Evolutionary conservation across 2,329 filamentous ascomycete genomes (phyloP).

Genomic region (Botrytis tulipae): DNA sequence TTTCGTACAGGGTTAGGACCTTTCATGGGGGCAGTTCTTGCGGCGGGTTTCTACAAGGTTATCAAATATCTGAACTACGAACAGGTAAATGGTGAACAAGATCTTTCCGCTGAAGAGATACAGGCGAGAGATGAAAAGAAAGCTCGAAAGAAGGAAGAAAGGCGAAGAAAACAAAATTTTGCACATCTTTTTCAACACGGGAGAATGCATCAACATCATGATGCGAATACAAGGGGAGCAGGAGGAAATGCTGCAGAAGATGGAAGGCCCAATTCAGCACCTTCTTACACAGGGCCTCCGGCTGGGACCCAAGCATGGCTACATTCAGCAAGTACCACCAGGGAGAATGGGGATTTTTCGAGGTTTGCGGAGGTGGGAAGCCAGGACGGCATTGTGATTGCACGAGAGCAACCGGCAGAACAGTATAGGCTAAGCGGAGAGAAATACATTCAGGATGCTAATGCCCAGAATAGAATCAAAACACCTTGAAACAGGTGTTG

Average conservation of each 20-base stretch:
- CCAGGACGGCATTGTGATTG: neutral
- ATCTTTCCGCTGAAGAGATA: slow-evolving; percentile 8
- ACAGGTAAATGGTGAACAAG: slow-evolving; percentile 42
- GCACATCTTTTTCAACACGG: neutral
- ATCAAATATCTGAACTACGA: slow-evolving; percentile 52
- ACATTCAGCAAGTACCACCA: neutral
- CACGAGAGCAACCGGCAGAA: neutral
- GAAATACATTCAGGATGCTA: neutral
- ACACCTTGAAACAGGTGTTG: neutral
- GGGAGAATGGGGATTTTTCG: neutral
- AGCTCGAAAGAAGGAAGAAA: neutral
- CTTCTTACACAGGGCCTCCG: neutral
- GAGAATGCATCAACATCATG: neutral
- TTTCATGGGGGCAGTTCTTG: slow-evolving; percentile 48
- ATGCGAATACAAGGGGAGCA: neutral
- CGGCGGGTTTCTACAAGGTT: slow-evolving; percentile 48
- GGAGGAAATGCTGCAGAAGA: neutral
- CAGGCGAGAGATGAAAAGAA: neutral
- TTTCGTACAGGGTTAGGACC: slow-evolving; percentile 45
- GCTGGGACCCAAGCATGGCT: neutral
- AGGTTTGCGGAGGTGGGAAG: neutral
- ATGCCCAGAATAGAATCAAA: slow-evolving; percentile 1
- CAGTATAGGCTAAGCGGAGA: neutral
- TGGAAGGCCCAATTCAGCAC: neutral
- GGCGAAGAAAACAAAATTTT: neutral